These are phyloP conservation scores for Venturiaceae sp. DNA, from an alignment of 2,329 filamentous ascomycete genomes.

Conservation along the genomic window DNA sequence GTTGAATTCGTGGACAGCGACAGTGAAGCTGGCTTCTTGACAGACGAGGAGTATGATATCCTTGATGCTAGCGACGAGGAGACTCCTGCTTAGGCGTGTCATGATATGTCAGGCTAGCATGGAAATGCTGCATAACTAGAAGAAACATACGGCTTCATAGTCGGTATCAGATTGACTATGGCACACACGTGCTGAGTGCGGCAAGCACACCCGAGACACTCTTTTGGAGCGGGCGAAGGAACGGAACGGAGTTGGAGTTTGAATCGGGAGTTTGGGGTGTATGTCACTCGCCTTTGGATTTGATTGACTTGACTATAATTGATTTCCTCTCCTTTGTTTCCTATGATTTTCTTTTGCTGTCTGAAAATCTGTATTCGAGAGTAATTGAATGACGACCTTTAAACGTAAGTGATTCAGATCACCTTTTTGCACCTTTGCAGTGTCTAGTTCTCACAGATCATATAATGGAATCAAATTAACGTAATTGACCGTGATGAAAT, in stretches of 20 bases:
- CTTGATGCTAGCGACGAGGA: conserved; percentile 93
- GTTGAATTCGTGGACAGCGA: conserved; percentile 38
- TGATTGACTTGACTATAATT: neutral
- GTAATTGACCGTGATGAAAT: too few relatives aligned
- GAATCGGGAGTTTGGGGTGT: neutral
- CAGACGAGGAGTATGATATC: conserved; percentile 97
- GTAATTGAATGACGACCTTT: neutral
- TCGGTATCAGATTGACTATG: neutral
- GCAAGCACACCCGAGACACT: neutral
- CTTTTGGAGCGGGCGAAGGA: neutral
- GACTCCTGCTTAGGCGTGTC: conserved; percentile 8
- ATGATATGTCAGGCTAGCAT: neutral
- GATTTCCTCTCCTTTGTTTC: neutral
- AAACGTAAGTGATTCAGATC: too few relatives aligned
- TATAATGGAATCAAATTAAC: neutral
- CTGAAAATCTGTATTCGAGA: neutral
- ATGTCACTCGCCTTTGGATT: neutral
- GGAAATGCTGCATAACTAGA: neutral
- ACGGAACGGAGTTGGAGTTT: neutral
- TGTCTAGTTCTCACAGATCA: too few relatives aligned
- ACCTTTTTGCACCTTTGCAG: too few relatives aligned
- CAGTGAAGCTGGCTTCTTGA: conserved; percentile 68
- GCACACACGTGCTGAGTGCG: neutral
- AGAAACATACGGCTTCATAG: neutral
- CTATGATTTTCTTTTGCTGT: neutral